Percentiles rank a stretch among this genome's conserved stretches.
Conservation (phyloP, 2,329 filamentous ascomycete genomes). For the Penicillium sp. region DNA sequence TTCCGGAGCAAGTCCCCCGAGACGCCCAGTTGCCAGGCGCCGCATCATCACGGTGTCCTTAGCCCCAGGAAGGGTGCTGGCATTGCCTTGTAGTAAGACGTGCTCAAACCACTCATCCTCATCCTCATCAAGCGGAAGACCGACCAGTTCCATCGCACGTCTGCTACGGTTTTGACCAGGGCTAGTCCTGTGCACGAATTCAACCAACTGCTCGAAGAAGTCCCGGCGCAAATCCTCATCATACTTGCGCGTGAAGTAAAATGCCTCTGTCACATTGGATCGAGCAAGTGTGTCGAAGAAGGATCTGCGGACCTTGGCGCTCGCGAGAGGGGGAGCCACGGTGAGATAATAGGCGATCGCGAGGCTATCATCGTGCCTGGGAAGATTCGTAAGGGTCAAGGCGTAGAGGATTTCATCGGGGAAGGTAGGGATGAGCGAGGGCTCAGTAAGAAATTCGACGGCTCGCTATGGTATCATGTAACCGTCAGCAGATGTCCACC, state of each 20-base stretch:
- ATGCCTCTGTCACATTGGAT: constrained; percentile 67
- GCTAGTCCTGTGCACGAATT: constrained; percentile 51
- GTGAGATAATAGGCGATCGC: constrained; percentile 76
- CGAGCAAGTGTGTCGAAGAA: constrained; percentile 67
- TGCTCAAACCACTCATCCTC: constrained; percentile 75
- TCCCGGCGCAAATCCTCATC: constrained; percentile 58
- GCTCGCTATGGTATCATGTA: constrained; percentile 50
- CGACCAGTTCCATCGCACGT: constrained; percentile 65
- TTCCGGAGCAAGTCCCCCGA: constrained; percentile 31
- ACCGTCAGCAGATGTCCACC: neutral
- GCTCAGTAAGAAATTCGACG: constrained; percentile 72
- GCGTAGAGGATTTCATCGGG: constrained; percentile 73
- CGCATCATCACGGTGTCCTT: constrained; percentile 73
- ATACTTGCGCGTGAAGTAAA: constrained; percentile 67
- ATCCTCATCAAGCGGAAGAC: constrained; percentile 64
- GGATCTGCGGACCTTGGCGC: constrained; percentile 57
- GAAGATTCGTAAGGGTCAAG: constrained; percentile 58
- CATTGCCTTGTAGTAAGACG: constrained; percentile 61
- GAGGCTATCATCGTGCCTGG: constrained; percentile 58
- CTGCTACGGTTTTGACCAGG: constrained; percentile 46
- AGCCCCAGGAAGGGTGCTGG: constrained; percentile 60
- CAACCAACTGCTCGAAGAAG: constrained; percentile 65
- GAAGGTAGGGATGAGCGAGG: constrained; percentile 74
- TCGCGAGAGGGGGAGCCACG: constrained; percentile 68
- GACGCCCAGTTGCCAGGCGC: constrained; percentile 62